Conservation (phyloP, 176 grass and related monocot genomes). For the Avena sativa region DNA sequence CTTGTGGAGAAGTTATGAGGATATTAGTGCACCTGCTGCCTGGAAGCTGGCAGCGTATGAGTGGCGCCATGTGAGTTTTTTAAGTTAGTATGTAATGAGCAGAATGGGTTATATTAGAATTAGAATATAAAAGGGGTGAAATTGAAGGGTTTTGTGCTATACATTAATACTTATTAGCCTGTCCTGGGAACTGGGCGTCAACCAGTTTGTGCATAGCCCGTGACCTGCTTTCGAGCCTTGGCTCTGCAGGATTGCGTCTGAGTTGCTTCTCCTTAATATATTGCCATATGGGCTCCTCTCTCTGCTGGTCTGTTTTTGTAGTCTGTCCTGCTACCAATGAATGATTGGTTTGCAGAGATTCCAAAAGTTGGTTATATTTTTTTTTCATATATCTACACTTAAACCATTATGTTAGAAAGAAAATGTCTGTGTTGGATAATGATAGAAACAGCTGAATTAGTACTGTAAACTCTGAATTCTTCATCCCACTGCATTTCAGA, state of each 20-base stretch:
- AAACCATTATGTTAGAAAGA: background rate
- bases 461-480: background rate
- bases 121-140: conserved; percentile 25
- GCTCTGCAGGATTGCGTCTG: too few species aligned
- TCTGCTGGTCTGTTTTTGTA: background rate
- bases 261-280: too few species aligned
- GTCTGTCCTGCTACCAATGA: background rate
- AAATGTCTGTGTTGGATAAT: conserved; percentile 37
- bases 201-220: too few species aligned
- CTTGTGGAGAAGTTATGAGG: background rate
- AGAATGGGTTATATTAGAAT: background rate
- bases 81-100: background rate
- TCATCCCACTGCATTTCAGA: background rate
- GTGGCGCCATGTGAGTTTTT: background rate
- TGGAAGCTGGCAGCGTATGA: conserved; percentile 12
- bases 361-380: background rate
- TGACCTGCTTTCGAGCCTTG: too few species aligned
- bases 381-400: conserved; percentile 12
- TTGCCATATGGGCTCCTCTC: too few species aligned
- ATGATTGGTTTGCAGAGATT: conserved; percentile 32
- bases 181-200: background rate
- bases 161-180: background rate
- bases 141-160: conserved; percentile 3
- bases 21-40: conserved; percentile 26
- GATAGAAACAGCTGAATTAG: conserved; percentile 1